A percentile compares a stretch with the other conserved stretches of the same genome.
These are phyloP conservation scores for Clausena lansium DNA, from an alignment of 345 rosid species.

Conservation along the genomic window DNA sequence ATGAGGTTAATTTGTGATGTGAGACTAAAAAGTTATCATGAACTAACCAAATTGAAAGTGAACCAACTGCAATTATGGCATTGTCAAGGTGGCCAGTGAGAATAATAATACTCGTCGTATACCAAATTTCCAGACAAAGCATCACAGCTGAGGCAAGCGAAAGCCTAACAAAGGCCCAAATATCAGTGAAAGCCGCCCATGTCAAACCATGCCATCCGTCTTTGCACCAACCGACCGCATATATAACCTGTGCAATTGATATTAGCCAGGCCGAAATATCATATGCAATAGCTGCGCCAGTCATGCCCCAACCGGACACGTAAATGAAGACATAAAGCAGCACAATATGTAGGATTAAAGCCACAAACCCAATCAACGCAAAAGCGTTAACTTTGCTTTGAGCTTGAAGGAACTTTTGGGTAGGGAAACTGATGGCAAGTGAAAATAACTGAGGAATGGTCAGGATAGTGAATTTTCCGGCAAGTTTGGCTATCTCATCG, in stretches of 20 bases:
- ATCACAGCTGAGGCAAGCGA: slow-evolving; percentile 78
- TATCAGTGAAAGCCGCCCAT: slow-evolving; percentile 55
- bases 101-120: slow-evolving; percentile 71
- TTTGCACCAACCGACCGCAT: slow-evolving; percentile 54
- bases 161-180: slow-evolving; percentile 74
- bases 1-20: no score
- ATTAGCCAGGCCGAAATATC: slow-evolving; percentile 50
- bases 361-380: slow-evolving; percentile 56
- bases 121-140: slow-evolving; percentile 86
- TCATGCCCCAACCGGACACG: slow-evolving; percentile 43
- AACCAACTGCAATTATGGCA: slow-evolving; percentile 67
- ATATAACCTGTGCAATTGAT: slow-evolving; percentile 43
- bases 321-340: slow-evolving; percentile 49
- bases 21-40: not conserved
- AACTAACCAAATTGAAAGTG: slow-evolving; percentile 81
- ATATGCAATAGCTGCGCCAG: slow-evolving; percentile 71
- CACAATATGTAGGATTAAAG: slow-evolving; percentile 36
- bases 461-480: slow-evolving; percentile 54
- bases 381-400: slow-evolving; percentile 62
- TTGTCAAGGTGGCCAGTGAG: slow-evolving; percentile 69
- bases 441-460: slow-evolving; percentile 69
- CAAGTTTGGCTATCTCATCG: slow-evolving; percentile 47
- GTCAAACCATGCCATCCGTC: slow-evolving; percentile 76
- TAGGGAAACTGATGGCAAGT: slow-evolving; percentile 57
- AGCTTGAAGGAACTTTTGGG: slow-evolving; percentile 75